Conservation (phyloP, 306 rosid genomes). For the Quercus suber region DNA sequence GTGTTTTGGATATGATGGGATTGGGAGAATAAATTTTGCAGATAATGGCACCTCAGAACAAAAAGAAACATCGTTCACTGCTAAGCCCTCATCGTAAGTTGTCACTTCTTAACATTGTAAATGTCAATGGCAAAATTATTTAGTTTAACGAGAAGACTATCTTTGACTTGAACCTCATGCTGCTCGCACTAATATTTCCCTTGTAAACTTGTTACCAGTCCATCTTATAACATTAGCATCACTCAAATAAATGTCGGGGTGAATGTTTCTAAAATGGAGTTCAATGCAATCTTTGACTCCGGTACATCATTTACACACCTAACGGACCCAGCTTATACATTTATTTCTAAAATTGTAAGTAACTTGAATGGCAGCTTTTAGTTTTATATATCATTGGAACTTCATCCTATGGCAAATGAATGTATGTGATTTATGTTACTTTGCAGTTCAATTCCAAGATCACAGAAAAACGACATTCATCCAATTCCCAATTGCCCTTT, state of each 20-base stretch:
- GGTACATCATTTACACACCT: constrained; percentile 83
- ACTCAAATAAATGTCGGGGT: constrained; percentile 59
- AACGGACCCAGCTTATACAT: constrained; percentile 64
- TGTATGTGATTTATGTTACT: not conserved
- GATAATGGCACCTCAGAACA: constrained; percentile 62
- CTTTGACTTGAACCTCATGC: constrained; percentile 1
- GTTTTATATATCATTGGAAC: constrained; percentile 10
- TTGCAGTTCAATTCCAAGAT: constrained; percentile 57
- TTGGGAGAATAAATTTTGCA: constrained; percentile 85
- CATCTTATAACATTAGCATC: constrained; percentile 61
- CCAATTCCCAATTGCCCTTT: constrained; percentile 44
- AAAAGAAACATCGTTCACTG: constrained; percentile 70
- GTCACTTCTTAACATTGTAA: not conserved
- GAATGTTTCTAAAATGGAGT: constrained; percentile 38
- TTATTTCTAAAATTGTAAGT: constrained; percentile 60
- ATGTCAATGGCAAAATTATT: too few relatives aligned
- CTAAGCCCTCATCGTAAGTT: constrained; percentile 43
- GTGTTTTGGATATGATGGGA: constrained; percentile 72
- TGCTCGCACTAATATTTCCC: constrained; percentile 22
- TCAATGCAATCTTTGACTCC: constrained; percentile 70
- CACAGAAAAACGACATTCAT: constrained; percentile 27
- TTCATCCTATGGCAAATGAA: not conserved
- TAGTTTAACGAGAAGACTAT: not conserved
- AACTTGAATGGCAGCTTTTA: not conserved
- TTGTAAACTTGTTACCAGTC: constrained; percentile 43